These are phyloP conservation scores for Phanerodontia chrysosporium DNA, from an alignment of 768 basidiomycete species.

Conservation along the genomic window DNA sequence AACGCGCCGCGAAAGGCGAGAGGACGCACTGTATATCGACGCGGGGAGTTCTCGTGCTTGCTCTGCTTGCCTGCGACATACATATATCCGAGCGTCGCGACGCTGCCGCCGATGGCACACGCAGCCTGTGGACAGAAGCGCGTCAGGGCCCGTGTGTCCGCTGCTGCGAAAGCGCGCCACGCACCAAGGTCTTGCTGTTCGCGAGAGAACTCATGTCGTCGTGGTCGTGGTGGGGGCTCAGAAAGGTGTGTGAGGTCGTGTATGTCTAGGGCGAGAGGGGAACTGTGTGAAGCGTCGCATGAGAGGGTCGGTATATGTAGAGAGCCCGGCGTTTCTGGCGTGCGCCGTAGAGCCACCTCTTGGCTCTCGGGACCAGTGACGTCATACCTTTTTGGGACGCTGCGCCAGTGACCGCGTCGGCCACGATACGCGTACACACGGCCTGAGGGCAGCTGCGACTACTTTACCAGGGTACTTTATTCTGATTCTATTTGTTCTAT, in stretches of 20 bases:
- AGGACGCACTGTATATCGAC: slow-evolving; percentile 14
- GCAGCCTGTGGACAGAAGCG: too few relatives aligned
- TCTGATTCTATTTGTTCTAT: too few relatives aligned
- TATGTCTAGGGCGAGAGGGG: background rate
- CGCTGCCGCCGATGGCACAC: slow-evolving; percentile 6
- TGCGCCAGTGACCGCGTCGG: background rate
- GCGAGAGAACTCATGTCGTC: slow-evolving; percentile 11
- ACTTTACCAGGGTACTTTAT: too few relatives aligned
- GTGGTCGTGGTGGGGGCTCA: background rate
- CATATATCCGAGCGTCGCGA: slow-evolving; percentile 13
- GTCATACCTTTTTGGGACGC: background rate
- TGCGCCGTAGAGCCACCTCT: background rate
- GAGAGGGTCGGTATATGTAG: background rate
- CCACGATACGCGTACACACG: too few relatives aligned
- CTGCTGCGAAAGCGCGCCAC: background rate
- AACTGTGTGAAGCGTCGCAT: background rate
- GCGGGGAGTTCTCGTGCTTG: slow-evolving; percentile 8
- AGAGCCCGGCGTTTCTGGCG: background rate
- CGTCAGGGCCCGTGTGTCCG: too few relatives aligned
- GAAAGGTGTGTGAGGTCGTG: background rate
- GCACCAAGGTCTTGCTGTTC: slow-evolving; percentile 10
- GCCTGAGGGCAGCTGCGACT: too few relatives aligned
- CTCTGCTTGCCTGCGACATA: slow-evolving; percentile 10
- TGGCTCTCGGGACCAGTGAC: background rate
- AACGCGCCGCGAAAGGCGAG: background rate